Evolutionary conservation across 495 filamentous ascomycete genomes (phyloP), one percentile per base, ranked within the genome.

Genomic region (Penicillium taxi): DNA sequence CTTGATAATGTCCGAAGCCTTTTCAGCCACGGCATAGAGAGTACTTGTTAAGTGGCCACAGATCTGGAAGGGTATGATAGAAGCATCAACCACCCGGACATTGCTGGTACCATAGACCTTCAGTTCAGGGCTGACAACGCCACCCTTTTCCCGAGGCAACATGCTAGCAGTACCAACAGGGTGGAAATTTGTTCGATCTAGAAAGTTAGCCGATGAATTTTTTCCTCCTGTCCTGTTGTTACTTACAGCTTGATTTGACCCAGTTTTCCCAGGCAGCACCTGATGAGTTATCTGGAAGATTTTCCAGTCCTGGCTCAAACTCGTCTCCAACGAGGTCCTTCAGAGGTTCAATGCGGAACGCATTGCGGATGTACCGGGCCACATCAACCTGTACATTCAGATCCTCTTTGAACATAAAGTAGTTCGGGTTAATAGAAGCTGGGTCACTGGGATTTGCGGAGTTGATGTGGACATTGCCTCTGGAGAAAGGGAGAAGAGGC

Each of bases 11-110:
- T 63, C 56, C n/a, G 58, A 51, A 37, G 64, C 74, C 55, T 66
- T 70, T 47, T 81, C 76, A 2, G 75, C 76, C 41, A 82, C 50
- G 0, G 75, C 75, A 48, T 81, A 83, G 4, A 77, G 53, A 0
- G 67, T 74, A 1, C 67, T 53, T 17, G 63, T 61, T 17, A 69
- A 58, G 56, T 80, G 73, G 1, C 64, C 67, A 9, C 61, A 55
- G 3, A 75, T 61, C 17, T 78, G 64, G 34, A 81, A 44, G 2
- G 78, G 78, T 18, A 79, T 52, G n/a, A 80, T 53, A 14, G 69
- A 72, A 4, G 73, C 73, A 51, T 78, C 74, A 4, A 73, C 57
- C 1, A 76, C 59, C 4, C 73, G 57, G 12, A 79, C 39, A 36
- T 67, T 67, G 26, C 31, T 47, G 2, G 59, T 58, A 0, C 73